Evolutionary conservation across 495 filamentous ascomycete species (phyloP), one percentile per base, ranked within the genome.

Genomic region (Hypoxylon cercidicola): DNA sequence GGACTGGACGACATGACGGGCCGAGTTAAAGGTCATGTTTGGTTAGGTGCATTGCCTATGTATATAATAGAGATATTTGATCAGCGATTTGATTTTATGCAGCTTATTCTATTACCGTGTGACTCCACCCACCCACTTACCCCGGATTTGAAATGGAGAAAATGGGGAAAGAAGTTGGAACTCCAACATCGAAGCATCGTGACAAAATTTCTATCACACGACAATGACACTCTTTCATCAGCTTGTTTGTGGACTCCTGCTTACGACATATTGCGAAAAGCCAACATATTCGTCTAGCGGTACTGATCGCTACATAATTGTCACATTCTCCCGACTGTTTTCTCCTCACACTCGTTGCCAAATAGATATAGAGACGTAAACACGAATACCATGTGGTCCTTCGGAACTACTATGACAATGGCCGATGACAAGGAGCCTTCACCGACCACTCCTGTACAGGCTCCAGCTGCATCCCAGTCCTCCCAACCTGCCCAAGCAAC

Each of bases 381-480:
- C 4, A 32, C 23, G 40, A 37, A 35, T 13, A 41, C 62, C 59
- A 70, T 74, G 71, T 74, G 71, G 71, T 74, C 71, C 9, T 74
- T 74, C 56, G 71, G 71, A 51, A 74, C 69, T 21, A 74, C 71
- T 4, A 74, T 72, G 71, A 74, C 71, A 10, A 65, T 74, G 62
- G 68, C 71, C 13, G 72, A 68, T 47, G 71, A 74, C 44, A 62
- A 41, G 19, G 71, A 74, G 4, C 64, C 65, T 55, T 44, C 65
- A 12, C 54, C 46, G 16, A 52, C 51, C n/a, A 37, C 56, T 52
- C 1, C 58, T 11, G 13, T 34, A 4, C n/a, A 37, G 20, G 1
- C 34, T n/a, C n/a, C 57, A 20, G 20, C 52, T 35, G 19, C 5
- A 23, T 40, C 35, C 12, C 49, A 60, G 28, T 19, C 58, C 12